Conservation (phyloP, 805 yeast species). For the Hanseniaspora vineae region DNA sequence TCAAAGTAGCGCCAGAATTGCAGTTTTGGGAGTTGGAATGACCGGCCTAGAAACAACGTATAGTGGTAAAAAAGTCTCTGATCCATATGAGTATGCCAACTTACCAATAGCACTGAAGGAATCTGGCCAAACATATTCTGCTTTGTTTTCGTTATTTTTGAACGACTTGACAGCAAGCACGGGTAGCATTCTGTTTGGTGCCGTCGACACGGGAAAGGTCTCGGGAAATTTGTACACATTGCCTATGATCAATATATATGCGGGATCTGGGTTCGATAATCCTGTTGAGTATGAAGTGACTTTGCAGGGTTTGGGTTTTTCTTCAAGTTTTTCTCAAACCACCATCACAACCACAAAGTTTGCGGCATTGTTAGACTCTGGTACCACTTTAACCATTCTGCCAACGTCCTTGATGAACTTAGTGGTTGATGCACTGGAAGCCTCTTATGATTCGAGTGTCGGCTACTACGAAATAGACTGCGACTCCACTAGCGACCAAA, state of each 20-base stretch:
- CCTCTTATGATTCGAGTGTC: conserved; percentile 26
- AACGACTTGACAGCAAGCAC: conserved; percentile 27
- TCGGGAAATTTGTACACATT: conserved; percentile 36
- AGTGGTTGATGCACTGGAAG: conserved; percentile 23
- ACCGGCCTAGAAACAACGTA: conserved; percentile 55
- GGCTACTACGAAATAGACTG: conserved; percentile 41
- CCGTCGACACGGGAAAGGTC: conserved; percentile 52
- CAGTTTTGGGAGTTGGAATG: conserved; percentile 67
- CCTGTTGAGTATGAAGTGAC: conserved; percentile 18
- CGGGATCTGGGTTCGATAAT: conserved; percentile 7
- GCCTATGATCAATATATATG: conserved; percentile 33
- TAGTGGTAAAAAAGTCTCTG: conserved; percentile 16
- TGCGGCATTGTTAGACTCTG: conserved; percentile 40
- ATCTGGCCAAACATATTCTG: conserved; percentile 42
- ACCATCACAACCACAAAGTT: conserved; percentile 16
- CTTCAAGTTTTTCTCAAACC: not conserved
- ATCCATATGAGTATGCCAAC: conserved; percentile 41
- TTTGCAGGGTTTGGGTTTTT: conserved; percentile 16
- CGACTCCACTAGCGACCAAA: conserved; percentile 17
- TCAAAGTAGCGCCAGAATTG: conserved; percentile 44
- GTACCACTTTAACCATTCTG: conserved; percentile 29
- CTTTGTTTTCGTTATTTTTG: conserved; percentile 52
- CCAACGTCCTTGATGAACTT: not conserved
- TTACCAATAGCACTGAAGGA: conserved; percentile 48
- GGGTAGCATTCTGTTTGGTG: conserved; percentile 63